Conservation (phyloP, 2,329 filamentous ascomycete species). For the Dothistroma pini region DNA sequence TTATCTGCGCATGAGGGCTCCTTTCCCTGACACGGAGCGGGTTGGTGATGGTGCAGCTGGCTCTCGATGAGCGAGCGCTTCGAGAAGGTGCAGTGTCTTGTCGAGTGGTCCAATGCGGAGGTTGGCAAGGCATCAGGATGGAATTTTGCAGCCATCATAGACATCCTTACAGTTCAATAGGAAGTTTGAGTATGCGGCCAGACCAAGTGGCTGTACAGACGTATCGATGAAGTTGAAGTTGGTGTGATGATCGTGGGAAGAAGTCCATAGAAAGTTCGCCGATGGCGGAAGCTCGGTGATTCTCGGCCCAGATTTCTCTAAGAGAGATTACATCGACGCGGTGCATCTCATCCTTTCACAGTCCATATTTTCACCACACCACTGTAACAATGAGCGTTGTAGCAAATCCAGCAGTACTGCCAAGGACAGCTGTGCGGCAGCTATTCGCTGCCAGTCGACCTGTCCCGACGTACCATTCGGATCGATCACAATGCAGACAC, state of each 20-base stretch:
- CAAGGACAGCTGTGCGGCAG: slow-evolving; percentile 34
- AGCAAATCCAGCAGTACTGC: slow-evolving; percentile 34
- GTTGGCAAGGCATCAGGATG: neutral
- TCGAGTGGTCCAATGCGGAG: neutral
- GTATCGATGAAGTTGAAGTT: too few relatives aligned
- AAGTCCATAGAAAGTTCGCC: neutral
- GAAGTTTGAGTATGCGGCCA: neutral
- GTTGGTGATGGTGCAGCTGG: neutral
- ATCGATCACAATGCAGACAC: slow-evolving; percentile 18
- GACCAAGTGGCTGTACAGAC: too few relatives aligned
- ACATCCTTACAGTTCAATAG: neutral
- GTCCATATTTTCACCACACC: neutral
- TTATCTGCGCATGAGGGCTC: neutral
- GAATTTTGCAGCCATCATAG: neutral
- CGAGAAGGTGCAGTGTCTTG: neutral
- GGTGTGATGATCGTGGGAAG: slow-evolving; percentile 39
- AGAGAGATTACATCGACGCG: neutral
- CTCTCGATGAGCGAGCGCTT: neutral
- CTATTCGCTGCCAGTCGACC: slow-evolving; percentile 32
- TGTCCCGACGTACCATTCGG: slow-evolving; percentile 19
- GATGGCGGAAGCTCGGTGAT: neutral
- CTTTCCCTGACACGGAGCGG: neutral
- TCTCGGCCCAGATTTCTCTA: neutral
- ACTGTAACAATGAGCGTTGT: slow-evolving; percentile 33
- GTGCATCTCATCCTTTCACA: neutral